Percentiles rank a stretch among this genome's conserved stretches.
Conservation (phyloP, 768 basidiomycete species). For the Filobasidium wieringae region DNA sequence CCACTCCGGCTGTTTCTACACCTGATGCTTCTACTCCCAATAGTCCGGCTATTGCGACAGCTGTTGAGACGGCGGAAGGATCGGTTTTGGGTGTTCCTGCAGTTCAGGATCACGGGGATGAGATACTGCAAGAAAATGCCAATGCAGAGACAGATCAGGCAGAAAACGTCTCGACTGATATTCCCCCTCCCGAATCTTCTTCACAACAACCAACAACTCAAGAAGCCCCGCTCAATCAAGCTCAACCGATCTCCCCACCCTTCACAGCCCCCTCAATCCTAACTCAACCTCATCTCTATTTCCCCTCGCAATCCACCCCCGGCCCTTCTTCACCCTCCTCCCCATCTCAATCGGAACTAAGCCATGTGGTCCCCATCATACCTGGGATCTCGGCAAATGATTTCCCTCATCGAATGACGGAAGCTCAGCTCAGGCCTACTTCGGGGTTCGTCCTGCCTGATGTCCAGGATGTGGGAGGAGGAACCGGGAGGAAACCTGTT, state of each 20-base stretch:
- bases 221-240: no score
- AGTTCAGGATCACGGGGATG: no score
- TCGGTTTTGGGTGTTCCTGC: no score
- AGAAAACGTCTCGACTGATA: no score
- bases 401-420: not conserved
- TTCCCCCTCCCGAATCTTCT: no score
- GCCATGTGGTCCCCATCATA: not conserved
- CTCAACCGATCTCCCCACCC: not conserved
- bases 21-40: not conserved
- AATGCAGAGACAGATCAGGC: no score
- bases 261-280: not conserved
- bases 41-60: no score
- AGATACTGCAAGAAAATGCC: no score
- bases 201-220: no score
- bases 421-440: not conserved
- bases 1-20: not conserved
- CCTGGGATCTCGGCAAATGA: not conserved
- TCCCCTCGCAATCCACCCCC: not conserved
- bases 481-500: not conserved
- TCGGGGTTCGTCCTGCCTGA: not conserved
- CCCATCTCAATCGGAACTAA: not conserved
- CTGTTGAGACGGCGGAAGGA: no score
- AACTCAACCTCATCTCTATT: not conserved
- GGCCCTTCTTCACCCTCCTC: not conserved
- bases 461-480: not conserved